These are phyloP conservation scores for Tetradesmus lagerheimii DNA, from an alignment of 139 green algal species.

Conservation along the genomic window DNA sequence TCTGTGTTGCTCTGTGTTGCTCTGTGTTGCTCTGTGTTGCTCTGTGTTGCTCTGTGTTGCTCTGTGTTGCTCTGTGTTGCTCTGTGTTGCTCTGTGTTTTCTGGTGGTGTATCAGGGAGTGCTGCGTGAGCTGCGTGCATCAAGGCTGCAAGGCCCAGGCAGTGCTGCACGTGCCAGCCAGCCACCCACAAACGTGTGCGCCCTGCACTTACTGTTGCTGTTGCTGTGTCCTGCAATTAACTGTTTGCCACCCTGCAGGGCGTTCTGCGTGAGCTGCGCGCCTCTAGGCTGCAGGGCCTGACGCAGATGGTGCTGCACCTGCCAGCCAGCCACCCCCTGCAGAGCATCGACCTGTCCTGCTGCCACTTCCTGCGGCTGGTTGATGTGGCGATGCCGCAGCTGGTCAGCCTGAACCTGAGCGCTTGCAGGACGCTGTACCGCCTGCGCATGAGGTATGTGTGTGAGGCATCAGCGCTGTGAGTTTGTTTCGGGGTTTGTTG, in stretches of 20 bases:
- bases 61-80: too few relatives aligned
- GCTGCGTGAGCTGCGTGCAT: slow-evolving; percentile 20
- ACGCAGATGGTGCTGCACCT: slow-evolving; percentile 42
- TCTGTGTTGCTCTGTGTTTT: too few relatives aligned
- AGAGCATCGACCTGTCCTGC: slow-evolving; percentile 18
- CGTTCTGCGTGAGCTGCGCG: slow-evolving; percentile 31
- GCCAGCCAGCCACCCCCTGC: slow-evolving; percentile 25
- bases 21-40: too few relatives aligned
- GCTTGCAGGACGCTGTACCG: slow-evolving; percentile 20
- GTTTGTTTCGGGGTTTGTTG: not conserved
- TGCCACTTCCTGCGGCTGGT: slow-evolving; percentile 21
- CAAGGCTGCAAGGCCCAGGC: not conserved
- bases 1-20: too few relatives aligned
- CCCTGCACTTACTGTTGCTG: not conserved
- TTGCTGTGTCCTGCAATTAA: not conserved
- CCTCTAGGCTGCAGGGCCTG: not conserved
- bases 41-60: too few relatives aligned
- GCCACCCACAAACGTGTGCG: too few relatives aligned
- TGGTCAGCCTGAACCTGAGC: slow-evolving; percentile 5
- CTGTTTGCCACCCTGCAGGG: not conserved
- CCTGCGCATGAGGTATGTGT: slow-evolving; percentile 9
- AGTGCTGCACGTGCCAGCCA: not conserved
- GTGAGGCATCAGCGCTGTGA: not conserved
- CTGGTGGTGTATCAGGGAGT: too few relatives aligned
- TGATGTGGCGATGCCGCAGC: not conserved